phyloP scores from a whole-genome alignment of 345 rosid species.

The Psidium friedrichsthalianum region DNA sequence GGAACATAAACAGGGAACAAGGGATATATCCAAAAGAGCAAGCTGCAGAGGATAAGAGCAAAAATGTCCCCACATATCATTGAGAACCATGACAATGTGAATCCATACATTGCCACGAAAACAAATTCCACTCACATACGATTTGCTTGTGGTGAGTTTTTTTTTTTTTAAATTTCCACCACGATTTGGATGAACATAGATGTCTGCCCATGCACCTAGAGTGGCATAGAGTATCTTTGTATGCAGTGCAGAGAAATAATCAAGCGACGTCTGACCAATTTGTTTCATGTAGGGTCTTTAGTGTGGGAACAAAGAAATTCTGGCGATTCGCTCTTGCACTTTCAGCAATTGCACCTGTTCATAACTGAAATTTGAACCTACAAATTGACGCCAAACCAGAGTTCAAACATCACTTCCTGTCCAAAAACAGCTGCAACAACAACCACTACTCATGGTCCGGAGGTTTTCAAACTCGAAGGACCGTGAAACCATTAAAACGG shows the following conservation, averaged over 20 bases:
- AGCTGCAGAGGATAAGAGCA: background rate
- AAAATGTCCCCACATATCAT: background rate
- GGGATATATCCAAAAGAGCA: background rate
- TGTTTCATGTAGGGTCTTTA: conserved; percentile 21
- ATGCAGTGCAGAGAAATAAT: background rate
- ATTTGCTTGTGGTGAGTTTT: too few relatives aligned
- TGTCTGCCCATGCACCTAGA: background rate
- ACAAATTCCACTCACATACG: too few relatives aligned
- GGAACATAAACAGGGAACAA: background rate
- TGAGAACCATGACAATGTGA: too few relatives aligned
- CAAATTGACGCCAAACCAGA: conserved; percentile 28
- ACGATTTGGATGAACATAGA: background rate
- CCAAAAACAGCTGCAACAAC: too few relatives aligned
- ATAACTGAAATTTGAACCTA: conserved; percentile 42
- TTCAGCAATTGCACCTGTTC: conserved; percentile 50
- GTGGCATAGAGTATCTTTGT: too few relatives aligned
- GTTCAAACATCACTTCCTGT: too few relatives aligned
- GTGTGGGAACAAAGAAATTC: conserved; percentile 45
- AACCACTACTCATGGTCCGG: too few relatives aligned
- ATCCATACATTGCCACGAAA: too few relatives aligned
- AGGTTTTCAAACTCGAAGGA: too few relatives aligned
- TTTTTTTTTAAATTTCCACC: background rate
- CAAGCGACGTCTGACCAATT: conserved; percentile 10
- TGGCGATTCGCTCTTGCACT: conserved; percentile 46
- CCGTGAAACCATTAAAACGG: too few relatives aligned